These are phyloP conservation scores for Lotus japonicus DNA, from an alignment of 306 rosid species.

Conservation along the genomic window DNA sequence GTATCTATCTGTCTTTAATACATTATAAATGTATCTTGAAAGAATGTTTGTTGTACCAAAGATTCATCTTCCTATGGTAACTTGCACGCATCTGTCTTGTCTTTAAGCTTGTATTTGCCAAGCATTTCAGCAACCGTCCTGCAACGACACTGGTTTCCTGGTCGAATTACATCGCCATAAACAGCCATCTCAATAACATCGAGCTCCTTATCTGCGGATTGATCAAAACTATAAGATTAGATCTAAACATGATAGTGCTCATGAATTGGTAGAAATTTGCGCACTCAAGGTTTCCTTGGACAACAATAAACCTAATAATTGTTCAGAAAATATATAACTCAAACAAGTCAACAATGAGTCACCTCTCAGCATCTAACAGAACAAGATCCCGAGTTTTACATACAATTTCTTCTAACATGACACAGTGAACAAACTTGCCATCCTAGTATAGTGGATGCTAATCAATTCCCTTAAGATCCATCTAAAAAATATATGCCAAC, in stretches of 20 bases:
- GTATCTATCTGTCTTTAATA: neutral
- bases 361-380: neutral
- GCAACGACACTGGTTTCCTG: constrained; percentile 89
- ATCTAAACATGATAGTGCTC: neutral
- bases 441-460: neutral
- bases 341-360: neutral
- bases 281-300: neutral
- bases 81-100: constrained; percentile 58
- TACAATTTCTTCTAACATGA: neutral
- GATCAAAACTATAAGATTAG: neutral
- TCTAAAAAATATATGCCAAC: neutral
- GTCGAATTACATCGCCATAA: constrained; percentile 86
- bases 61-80: constrained; percentile 48
- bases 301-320: neutral
- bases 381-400: neutral
- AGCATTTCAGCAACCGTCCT: constrained; percentile 86
- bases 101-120: constrained; percentile 68
- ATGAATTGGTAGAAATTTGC: neutral
- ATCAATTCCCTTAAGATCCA: constrained; percentile 6
- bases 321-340: neutral
- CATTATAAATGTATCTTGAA: neutral
- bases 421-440: neutral
- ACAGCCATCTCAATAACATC: constrained; percentile 97
- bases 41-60: neutral
- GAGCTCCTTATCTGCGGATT: constrained; percentile 74